Conservation (phyloP, 2,329 filamentous ascomycete genomes). For the Beauveria rudraprayagi region DNA sequence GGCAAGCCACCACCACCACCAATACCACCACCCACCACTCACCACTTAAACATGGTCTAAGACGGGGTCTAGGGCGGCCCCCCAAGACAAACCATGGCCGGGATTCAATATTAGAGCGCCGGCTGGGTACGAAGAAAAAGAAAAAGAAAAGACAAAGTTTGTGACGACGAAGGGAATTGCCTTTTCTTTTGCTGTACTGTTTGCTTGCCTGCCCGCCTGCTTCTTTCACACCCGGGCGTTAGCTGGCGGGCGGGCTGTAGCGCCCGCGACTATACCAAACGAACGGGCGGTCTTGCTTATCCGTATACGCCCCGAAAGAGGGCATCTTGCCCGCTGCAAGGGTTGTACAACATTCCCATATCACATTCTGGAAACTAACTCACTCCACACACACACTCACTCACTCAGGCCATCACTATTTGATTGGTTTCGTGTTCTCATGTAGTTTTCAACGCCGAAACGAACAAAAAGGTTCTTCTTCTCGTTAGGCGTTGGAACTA, state of each 20-base stretch:
- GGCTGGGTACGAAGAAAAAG: not conserved
- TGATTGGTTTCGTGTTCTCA: not conserved
- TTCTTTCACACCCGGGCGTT: no score
- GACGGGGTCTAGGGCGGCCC: not conserved
- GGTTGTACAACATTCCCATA: not conserved
- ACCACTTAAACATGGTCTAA: constrained; percentile 4
- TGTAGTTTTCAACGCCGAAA: no score
- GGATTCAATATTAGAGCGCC: not conserved
- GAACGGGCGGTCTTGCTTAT: no score
- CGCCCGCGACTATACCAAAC: not conserved
- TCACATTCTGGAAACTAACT: not conserved
- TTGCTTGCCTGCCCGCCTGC: no score
- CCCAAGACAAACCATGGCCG: not conserved
- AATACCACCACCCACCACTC: not conserved
- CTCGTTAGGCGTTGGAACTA: not conserved
- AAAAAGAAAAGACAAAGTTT: not conserved
- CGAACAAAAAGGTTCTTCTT: no score
- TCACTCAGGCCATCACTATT: not conserved
- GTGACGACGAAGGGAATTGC: not conserved
- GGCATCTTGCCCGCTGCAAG: no score
- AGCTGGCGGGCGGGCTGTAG: no score
- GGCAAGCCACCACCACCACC: not conserved
- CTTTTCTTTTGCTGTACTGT: not conserved
- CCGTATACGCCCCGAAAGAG: no score
- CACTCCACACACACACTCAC: not conserved